Conservation (phyloP, 495 filamentous ascomycete genomes). For the Aspergillus sparsus region DNA sequence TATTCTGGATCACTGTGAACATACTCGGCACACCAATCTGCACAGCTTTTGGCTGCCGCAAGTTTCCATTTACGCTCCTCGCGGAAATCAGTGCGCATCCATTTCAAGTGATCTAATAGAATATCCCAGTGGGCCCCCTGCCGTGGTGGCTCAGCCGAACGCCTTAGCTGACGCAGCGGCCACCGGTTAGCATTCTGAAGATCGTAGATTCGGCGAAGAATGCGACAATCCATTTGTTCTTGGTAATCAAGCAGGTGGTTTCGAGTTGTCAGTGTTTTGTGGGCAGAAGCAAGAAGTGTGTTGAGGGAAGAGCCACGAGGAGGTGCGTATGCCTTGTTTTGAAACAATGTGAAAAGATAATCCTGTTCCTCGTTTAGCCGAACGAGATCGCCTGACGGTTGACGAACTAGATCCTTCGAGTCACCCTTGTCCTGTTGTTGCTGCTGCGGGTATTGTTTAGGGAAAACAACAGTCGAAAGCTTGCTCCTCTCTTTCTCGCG, state of each 20-base stretch:
- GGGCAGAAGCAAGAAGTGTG: slow-evolving; percentile 68
- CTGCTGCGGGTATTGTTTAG: slow-evolving; percentile 47
- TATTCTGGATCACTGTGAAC: slow-evolving; percentile 62
- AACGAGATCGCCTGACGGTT: slow-evolving; percentile 49
- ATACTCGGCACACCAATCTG: slow-evolving; percentile 80
- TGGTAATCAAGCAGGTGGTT: slow-evolving; percentile 75
- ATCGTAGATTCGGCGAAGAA: slow-evolving; percentile 80
- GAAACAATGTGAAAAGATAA: slow-evolving; percentile 80
- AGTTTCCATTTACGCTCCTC: slow-evolving; percentile 95
- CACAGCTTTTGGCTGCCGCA: slow-evolving; percentile 72
- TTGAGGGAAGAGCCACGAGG: slow-evolving; percentile 62
- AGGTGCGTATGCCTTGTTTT: slow-evolving; percentile 63
- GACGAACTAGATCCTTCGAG: slow-evolving; percentile 37
- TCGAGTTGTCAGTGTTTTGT: slow-evolving; percentile 78
- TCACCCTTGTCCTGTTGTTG: slow-evolving; percentile 39
- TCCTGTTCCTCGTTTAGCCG: slow-evolving; percentile 61
- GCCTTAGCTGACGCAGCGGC: slow-evolving; percentile 84
- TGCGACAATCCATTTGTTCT: slow-evolving; percentile 80
- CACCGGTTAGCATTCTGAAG: slow-evolving; percentile 86
- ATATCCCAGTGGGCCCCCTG: slow-evolving; percentile 80
- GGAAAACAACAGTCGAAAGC: slow-evolving; percentile 79
- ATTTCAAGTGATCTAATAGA: slow-evolving; percentile 86
- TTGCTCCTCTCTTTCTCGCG: slow-evolving; percentile 65
- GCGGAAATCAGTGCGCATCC: slow-evolving; percentile 94
- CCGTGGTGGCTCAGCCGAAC: slow-evolving; percentile 73